Conservation (phyloP, 2,329 filamentous ascomycete species). For the Arthrobotrys sinensis region DNA sequence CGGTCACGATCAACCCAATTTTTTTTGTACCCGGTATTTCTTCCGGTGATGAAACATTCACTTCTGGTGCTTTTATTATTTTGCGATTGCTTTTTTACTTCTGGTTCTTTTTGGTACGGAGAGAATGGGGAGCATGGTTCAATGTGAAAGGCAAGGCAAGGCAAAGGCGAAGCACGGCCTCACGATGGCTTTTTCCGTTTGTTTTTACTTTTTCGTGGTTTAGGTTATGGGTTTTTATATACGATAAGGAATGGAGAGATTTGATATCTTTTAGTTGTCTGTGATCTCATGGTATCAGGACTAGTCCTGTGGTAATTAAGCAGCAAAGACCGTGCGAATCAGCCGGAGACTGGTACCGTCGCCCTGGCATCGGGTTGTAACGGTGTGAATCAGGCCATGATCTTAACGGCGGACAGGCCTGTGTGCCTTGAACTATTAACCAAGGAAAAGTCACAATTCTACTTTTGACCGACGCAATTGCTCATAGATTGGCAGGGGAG, state of each 20-base stretch:
- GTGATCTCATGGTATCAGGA: no score
- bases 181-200: constrained; percentile 8
- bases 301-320: no score
- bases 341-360: no score
- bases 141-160: neutral
- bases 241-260: constrained; percentile 31
- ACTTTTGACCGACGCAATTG: no score
- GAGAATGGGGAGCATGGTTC: constrained; percentile 23
- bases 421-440: no score
- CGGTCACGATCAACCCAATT: neutral
- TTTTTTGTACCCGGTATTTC: neutral
- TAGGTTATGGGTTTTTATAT: constrained; percentile 16
- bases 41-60: neutral
- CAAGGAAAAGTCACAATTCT: no score
- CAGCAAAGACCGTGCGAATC: no score
- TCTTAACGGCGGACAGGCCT: no score
- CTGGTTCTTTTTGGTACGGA: constrained; percentile 17
- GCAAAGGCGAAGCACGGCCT: constrained; percentile 10
- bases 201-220: constrained; percentile 3
- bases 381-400: no score
- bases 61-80: constrained; percentile 14
- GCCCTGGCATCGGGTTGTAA: no score
- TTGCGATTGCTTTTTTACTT: constrained; percentile 5
- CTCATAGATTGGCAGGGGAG: no score
- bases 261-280: neutral